Base-by-base conservation (phyloP, 2,329 filamentous ascomycete genomes). In the Ophiostoma tasmaniense region DNA sequence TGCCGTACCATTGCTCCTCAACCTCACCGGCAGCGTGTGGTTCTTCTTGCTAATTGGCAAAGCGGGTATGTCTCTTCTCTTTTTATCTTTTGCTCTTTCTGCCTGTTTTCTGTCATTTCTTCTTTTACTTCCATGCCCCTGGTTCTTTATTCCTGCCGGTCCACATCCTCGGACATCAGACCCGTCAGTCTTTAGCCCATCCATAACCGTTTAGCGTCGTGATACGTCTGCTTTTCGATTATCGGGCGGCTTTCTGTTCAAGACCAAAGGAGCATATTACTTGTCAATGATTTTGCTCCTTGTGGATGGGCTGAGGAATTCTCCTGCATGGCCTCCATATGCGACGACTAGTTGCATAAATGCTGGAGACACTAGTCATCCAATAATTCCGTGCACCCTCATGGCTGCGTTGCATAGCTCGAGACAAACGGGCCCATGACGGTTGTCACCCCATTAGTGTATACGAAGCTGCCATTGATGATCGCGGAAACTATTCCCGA, bases 21-120 rank as follows among this genome's bases (percentile, higher is more conserved):
- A 98, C 77, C 80, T 98, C 67, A 97, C 94, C 2, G 94, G 94
- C 37, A 96, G 92, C 76, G 85, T 97, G 68, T 98, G 94, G 94
- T 98, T 98, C 80, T 98, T 98, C 75, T 79, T 98, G 73, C 82
- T 98, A 73, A 94, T 98, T 79, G 94, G 94, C 7, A 87, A 95
- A 78, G 93, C 93, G 75, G 93, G 93, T 96, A 79, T 74, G 90
- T 84, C 70, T 1, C 28, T 42, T 11, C 42, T 4, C 17, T 35
- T 50, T 67, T 28, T 68, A n/a, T n/a, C n/a, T n/a, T 50, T 52
- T 45, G 17, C n/a, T 39, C 11, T 30, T 20, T 39, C 22, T 61
- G 13, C 25, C 45, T 22, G 6, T 20, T 20, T 64, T 45, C 69
- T 61, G 50, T 33, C 20, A 35, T 6, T 30, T 14, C 28, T 64